Conservation (phyloP, 495 filamentous ascomycete species). For the Penicillium atrosanguineum region DNA sequence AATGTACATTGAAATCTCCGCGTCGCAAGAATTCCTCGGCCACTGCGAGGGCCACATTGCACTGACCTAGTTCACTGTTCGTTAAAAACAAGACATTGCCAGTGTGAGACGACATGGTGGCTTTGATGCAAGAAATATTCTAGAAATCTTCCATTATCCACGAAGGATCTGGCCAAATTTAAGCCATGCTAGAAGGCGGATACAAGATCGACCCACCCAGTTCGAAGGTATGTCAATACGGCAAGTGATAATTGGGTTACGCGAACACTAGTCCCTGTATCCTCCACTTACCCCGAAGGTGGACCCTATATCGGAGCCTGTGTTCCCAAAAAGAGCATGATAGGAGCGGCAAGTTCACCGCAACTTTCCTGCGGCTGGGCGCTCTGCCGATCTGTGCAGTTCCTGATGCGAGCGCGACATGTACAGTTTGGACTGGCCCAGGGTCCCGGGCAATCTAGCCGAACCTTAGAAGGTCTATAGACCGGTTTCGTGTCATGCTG, state of each 20-base stretch:
- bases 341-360: not conserved
- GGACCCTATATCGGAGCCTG: not conserved
- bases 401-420: not conserved
- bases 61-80: slow-evolving; percentile 55
- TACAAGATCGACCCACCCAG: not conserved
- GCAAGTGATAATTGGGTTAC: slow-evolving; percentile 7
- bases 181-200: not conserved
- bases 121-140: too few relatives aligned
- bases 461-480: not conserved
- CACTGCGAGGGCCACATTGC: slow-evolving; percentile 54
- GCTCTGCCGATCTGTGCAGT: not conserved
- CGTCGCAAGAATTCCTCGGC: slow-evolving; percentile 48
- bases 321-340: not conserved
- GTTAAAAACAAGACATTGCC: slow-evolving; percentile 49
- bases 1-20: slow-evolving; percentile 46
- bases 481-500: not conserved
- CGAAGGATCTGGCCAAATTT: not conserved
- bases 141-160: too few relatives aligned
- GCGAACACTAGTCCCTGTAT: slow-evolving; percentile 3
- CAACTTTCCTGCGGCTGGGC: not conserved
- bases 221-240: not conserved
- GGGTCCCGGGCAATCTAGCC: too few relatives aligned
- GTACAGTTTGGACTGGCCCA: not conserved
- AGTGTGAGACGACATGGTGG: slow-evolving; percentile 5
- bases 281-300: not conserved